Base-by-base conservation (phyloP, 257 asterid genomes). In the Avicennia marina region DNA sequence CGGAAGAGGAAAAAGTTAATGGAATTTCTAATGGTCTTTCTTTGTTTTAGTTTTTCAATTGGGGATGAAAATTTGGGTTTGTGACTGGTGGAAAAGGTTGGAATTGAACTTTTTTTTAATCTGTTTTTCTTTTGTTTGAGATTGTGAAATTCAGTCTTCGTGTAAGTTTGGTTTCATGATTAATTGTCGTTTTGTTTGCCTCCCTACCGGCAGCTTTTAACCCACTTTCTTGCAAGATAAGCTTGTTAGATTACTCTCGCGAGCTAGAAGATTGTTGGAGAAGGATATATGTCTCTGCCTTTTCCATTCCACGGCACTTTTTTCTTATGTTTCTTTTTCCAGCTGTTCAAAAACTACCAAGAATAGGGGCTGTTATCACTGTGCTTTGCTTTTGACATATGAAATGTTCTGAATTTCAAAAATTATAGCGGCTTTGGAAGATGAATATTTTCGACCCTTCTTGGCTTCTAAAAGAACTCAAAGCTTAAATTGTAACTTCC, bases 251-350 rank as follows among this genome's bases (percentile, higher is more conserved):
- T 41, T 40, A 33, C 51, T 62, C 56, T 68, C 53, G 60, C 62
- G 58, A 69, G 62, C 66, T 65, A 32, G 22, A 56, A 58, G 64
- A 49, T 59, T 72, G 59, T 56, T 61, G 66, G 49, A 46, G 68
- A 71, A 66, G 40, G 66, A 34, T 18, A 48, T 32, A 61, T 61
- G 56, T 43, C 63, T 64, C 66, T 46, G 44, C 67, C 45, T 76
- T 73, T 72, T 10, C 25, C 60, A 12, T 33, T 40, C 26, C 25
- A 31, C 6, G 24, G 46, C 54, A 20, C 74, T 42, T 51, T 67
- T 45, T 65, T 40, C 58, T 60, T 60, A 20, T 54, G 49, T 47
- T 53, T 36, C 56, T 49, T 49, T 69, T 65, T 62, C 55, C n/a
- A 56, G 32, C 15, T 47, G 48, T 31, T 68, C 55, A 22, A 47